Conservation (phyloP, 768 basidiomycete species). For the Trichaptum fuscoviolaceum region DNA sequence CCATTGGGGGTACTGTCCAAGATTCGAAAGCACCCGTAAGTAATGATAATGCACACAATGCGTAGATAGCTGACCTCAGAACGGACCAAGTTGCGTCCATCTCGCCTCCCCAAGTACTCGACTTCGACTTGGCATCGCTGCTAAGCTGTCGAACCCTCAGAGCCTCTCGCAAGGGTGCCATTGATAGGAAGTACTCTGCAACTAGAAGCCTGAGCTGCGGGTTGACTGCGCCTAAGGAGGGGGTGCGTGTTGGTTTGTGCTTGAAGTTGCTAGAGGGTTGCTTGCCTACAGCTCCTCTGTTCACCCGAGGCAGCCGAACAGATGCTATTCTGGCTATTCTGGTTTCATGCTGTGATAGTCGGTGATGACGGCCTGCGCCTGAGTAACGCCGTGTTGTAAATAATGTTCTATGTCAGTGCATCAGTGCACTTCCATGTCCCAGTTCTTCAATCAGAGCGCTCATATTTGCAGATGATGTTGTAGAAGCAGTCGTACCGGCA, state of each 20-base stretch:
- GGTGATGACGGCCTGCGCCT: too few relatives aligned
- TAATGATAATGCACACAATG: neutral
- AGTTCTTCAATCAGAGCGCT: neutral
- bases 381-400: too few relatives aligned
- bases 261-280: neutral
- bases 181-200: neutral
- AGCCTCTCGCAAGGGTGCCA: neutral
- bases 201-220: too few relatives aligned
- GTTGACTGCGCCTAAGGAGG: too few relatives aligned
- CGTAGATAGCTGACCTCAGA: neutral
- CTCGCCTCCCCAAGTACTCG: neutral
- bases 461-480: neutral
- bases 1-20: neutral
- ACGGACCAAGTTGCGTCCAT: neutral
- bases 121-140: neutral
- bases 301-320: too few relatives aligned
- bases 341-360: too few relatives aligned
- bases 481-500: neutral
- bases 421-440: too few relatives aligned
- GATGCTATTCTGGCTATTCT: too few relatives aligned
- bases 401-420: too few relatives aligned
- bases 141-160: neutral
- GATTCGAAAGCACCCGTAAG: neutral
- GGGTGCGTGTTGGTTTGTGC: neutral
- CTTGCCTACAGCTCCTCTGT: too few relatives aligned